Conservation (phyloP, 257 asterid genomes). For the Solanum chiquidenum region DNA sequence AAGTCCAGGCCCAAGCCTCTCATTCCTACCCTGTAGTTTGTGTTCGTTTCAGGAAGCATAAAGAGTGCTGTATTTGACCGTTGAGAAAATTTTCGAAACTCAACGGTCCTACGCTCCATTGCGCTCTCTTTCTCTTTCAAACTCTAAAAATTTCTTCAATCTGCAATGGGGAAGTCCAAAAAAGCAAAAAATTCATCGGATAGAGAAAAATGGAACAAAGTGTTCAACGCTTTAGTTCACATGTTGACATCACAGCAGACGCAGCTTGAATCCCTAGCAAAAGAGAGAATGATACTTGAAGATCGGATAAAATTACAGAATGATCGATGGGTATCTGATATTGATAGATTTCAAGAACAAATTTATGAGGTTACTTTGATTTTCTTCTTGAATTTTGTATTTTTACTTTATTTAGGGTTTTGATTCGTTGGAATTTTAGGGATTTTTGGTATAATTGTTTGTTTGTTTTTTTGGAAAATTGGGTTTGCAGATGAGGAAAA, state of each 20-base stretch:
- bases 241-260: conserved; percentile 32
- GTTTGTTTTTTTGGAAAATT: neutral
- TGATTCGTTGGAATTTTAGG: neutral
- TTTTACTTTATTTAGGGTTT: neutral
- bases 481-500: conserved; percentile 20
- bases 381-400: neutral
- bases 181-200: conserved; percentile 12
- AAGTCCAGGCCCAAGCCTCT: neutral
- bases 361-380: conserved; percentile 38
- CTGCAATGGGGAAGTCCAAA: conserved; percentile 44
- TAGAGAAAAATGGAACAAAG: conserved; percentile 41
- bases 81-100: conserved; percentile 2
- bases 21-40: neutral
- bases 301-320: conserved; percentile 23
- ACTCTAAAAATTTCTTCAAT: neutral
- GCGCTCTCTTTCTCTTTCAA: neutral
- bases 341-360: conserved; percentile 15
- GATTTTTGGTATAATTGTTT: conserved; percentile 1
- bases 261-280: conserved; percentile 21
- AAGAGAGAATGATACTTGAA: conserved; percentile 51
- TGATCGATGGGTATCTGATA: conserved; percentile 20
- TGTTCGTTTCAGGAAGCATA: neutral
- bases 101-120: neutral
- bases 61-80: conserved; percentile 7
- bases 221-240: conserved; percentile 35